A percentile compares a stretch with the other conserved stretches of the same genome.
These are phyloP conservation scores for Benincasa hispida DNA, from an alignment of 306 rosid species.

Conservation along the genomic window DNA sequence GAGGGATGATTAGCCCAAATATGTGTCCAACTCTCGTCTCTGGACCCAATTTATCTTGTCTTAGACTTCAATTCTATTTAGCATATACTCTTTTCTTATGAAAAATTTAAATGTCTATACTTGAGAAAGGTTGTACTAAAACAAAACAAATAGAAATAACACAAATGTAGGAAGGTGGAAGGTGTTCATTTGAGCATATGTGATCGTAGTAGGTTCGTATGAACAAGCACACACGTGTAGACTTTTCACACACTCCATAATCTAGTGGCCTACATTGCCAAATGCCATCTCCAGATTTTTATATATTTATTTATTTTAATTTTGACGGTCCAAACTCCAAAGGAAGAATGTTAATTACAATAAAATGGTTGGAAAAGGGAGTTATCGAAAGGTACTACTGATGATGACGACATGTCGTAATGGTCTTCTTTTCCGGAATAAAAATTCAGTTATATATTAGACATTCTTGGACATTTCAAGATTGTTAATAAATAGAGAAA, in stretches of 20 bases:
- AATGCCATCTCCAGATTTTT: background rate
- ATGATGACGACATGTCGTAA: background rate
- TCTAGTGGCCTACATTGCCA: background rate
- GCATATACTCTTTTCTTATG: too few species aligned
- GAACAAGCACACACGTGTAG: background rate
- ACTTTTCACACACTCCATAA: background rate
- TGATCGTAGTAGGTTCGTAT: background rate
- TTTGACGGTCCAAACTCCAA: background rate
- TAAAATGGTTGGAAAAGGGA: background rate
- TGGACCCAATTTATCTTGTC: too few species aligned
- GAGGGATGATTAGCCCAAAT: too few species aligned
- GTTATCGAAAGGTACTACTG: background rate
- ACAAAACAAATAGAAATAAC: fast-evolving
- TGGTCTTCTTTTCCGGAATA: background rate
- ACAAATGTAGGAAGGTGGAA: too few species aligned
- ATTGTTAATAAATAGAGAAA: too few species aligned
- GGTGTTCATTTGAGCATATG: background rate
- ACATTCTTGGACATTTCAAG: too few species aligned
- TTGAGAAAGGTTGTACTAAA: too few species aligned
- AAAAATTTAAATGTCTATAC: too few species aligned
- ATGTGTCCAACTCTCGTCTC: too few species aligned
- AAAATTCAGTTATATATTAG: too few species aligned
- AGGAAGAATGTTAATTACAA: background rate
- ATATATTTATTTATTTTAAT: background rate
- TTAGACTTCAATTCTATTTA: too few species aligned